Evolutionary conservation across 257 asterid genomes (phyloP).

Genomic region (Jaltomata sinuosa): DNA sequence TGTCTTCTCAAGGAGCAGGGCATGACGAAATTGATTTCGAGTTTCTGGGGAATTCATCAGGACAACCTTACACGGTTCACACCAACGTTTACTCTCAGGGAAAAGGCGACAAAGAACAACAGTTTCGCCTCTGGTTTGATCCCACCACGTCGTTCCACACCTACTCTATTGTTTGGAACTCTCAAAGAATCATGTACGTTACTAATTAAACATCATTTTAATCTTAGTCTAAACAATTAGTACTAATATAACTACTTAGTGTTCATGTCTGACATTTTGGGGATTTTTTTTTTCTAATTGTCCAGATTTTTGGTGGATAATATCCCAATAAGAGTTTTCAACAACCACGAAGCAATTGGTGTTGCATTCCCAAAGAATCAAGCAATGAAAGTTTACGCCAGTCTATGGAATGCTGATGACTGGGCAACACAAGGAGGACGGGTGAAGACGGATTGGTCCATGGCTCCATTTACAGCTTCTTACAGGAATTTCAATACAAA

Average conservation of each 20-base stretch:
- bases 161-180: slow-evolving; percentile 35
- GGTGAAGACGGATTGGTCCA: slow-evolving; percentile 26
- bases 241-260: neutral
- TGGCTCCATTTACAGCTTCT: slow-evolving; percentile 33
- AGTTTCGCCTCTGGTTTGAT: neutral
- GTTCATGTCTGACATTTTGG: neutral
- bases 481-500: slow-evolving; percentile 27
- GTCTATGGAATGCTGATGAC: slow-evolving; percentile 26
- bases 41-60: slow-evolving; percentile 24
- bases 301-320: slow-evolving; percentile 40
- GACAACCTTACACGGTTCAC: slow-evolving; percentile 34
- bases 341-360: slow-evolving; percentile 26
- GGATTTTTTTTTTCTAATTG: neutral
- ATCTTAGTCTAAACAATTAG: neutral
- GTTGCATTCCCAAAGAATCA: slow-evolving; percentile 25
- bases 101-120: slow-evolving; percentile 16
- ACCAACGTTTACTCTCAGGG: slow-evolving; percentile 32
- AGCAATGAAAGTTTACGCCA: slow-evolving; percentile 16
- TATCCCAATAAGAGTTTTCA: slow-evolving; percentile 37
- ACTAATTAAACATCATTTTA: too few relatives aligned
- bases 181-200: slow-evolving; percentile 12
- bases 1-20: slow-evolving; percentile 26
- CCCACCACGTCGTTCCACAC: slow-evolving; percentile 17
- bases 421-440: slow-evolving; percentile 38
- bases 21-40: slow-evolving; percentile 43